Conservation (phyloP, 2,329 filamentous ascomycete genomes). For the Epichloe bromicola region DNA sequence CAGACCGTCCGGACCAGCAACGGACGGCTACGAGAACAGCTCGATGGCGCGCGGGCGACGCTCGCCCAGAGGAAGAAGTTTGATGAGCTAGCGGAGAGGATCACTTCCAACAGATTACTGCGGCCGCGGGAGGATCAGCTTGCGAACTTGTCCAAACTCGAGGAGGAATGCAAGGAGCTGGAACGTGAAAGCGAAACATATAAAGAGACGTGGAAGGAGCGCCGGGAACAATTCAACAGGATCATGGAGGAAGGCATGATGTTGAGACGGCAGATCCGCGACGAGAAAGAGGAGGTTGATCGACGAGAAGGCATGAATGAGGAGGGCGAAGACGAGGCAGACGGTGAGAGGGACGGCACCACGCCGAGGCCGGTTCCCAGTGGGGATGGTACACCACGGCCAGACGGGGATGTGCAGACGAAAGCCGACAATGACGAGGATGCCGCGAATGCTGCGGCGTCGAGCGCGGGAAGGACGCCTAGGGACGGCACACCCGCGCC, state of each 20-base stretch:
- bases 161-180: conserved; percentile 78
- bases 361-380: conserved; percentile 38
- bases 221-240: conserved; percentile 72
- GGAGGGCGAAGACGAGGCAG: conserved; percentile 48
- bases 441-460: neutral
- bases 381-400: conserved; percentile 36
- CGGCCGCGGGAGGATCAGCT: conserved; percentile 75
- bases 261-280: conserved; percentile 71
- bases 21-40: conserved; percentile 53
- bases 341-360: conserved; percentile 30
- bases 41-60: conserved; percentile 64
- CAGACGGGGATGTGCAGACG: conserved; percentile 25
- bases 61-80: conserved; percentile 72
- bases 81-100: conserved; percentile 77
- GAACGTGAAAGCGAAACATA: conserved; percentile 75
- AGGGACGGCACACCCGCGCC: conserved; percentile 16
- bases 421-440: conserved; percentile 9
- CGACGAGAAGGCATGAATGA: conserved; percentile 70
- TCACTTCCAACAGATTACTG: conserved; percentile 67
- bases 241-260: conserved; percentile 89
- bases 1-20: conserved; percentile 68
- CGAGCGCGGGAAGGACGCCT: conserved; percentile 22
- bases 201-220: conserved; percentile 69
- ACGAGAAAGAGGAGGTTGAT: conserved; percentile 92
- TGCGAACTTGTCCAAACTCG: conserved; percentile 64